Evolutionary conservation across 768 basidiomycete genomes (phyloP), one percentile per base, ranked within the genome.

Genomic region (Suillus alpinus): DNA sequence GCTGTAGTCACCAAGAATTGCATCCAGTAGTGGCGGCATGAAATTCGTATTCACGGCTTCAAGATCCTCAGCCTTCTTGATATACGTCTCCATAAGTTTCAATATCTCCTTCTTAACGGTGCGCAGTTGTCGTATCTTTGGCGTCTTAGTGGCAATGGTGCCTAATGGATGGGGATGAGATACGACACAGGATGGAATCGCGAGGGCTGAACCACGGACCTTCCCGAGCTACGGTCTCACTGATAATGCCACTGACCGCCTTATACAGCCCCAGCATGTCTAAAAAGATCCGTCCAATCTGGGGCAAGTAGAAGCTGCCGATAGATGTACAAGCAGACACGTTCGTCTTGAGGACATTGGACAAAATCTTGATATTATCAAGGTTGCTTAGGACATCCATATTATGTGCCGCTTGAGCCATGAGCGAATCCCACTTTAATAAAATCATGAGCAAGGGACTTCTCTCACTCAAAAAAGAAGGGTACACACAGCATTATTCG

Each of bases 71-170:
- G 97, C 95, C 76, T 95, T 95, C 77, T 88, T 92, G 75, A 98
- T 89, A 74, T 98, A 98, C 0, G 93, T 97, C 75, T 99, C 97
- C 85, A 98, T 95, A 57, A 98, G 77, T 78, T 94, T 95, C 65
- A 99, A 76, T 50, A 98, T 94, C 74, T 99, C 97, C 78, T 98
- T 98, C 80, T 98, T 98, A 67, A 99, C 95, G 3, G 96, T 98
- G 62, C 97, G 83, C 57, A 98, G 78, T 63, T 93, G 88, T 61
- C 97, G 87, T 66, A 98, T 86, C 81, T 97, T 97, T 9, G 96
- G 95, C 3, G 95, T 98, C 77, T 95, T 95, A 16, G 96, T 98
- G 5, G 95, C 94, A 70, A 98, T 87, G 43, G 87, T 75, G 36
- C 95, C 94, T 95, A 43, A 68, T 52, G 47, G 53, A 53, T 39